Evolutionary conservation across 208 protist genomes (phyloP).

Genomic region (Hexamita inflata): DNA sequence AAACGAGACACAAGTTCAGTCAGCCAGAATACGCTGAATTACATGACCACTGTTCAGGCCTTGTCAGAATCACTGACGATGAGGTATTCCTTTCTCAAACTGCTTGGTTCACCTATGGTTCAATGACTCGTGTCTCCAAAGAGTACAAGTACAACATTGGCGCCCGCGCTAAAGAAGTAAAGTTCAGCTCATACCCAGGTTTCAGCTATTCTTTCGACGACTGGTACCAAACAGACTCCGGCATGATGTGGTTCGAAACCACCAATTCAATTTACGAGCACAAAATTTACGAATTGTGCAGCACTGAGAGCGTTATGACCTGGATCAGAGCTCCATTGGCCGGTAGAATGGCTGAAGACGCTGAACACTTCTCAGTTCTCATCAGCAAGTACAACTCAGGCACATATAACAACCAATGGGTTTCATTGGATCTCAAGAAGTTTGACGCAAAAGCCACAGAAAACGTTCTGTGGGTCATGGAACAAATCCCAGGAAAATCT

Average conservation of each 20-base stretch:
- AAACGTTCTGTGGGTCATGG: constrained; percentile 51
- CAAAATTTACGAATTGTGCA: constrained; percentile 44
- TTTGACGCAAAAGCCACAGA: constrained; percentile 33
- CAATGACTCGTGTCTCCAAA: constrained; percentile 30
- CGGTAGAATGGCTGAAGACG: constrained; percentile 34
- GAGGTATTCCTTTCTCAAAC: constrained; percentile 23
- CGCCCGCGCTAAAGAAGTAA: neutral
- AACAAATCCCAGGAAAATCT: constrained; percentile 59
- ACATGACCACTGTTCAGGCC: neutral
- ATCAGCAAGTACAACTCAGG: constrained; percentile 62
- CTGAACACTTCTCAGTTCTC: constrained; percentile 52
- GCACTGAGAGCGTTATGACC: constrained; percentile 36
- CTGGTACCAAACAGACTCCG: constrained; percentile 7
- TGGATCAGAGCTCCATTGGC: constrained; percentile 31
- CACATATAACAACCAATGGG: constrained; percentile 72
- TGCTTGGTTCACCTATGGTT: constrained; percentile 34
- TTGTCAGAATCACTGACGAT: neutral
- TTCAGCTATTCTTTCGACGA: constrained; percentile 41
- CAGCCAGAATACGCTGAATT: neutral
- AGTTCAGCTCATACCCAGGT: constrained; percentile 40
- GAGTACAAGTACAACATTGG: neutral
- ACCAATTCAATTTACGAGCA: constrained; percentile 49
- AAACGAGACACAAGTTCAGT: too few relatives aligned
- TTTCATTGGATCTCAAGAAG: constrained; percentile 59
- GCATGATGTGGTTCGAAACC: constrained; percentile 26